Base-by-base conservation (phyloP, 2,329 filamentous ascomycete genomes). In the Phialemoniopsis sp. region DNA sequence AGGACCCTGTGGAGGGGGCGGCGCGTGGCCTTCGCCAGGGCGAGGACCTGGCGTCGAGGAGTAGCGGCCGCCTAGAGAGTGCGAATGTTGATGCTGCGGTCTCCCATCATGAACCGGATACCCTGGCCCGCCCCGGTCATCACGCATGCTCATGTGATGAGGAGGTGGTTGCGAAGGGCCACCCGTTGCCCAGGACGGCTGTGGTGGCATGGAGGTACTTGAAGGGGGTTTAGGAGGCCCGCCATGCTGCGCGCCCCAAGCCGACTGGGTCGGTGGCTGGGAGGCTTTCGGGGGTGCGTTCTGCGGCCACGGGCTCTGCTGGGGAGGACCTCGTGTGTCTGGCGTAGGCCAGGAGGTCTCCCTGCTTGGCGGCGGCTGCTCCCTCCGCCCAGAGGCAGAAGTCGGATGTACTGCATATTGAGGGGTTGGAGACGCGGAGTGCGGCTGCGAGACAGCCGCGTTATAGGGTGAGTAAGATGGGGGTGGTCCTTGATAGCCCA, bases 321-420 rank as follows among this genome's bases (percentile, higher is more conserved):
- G 54, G 32, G 54, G 56, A 16, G 54, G 55, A n/a, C 45, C 42
- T 5, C 41, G 35, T 12, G 48, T 47, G 46, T 50, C 58, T 29
- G 51, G 52, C 21, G 51, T 46, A 19, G 54, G 53, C 58, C 63
- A 67, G 36, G 57, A 58, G 5, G 51, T 43, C 30, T 69, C 67
- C 17, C 67, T 56, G 18, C 50, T 51, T 2, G 56, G 48, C 8
- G 56, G 53, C 9, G 52, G 60, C 0, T 67, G 51, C 34, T 77
- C 73, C 15, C 71, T 66, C 10, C 63, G 57, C 19, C 68, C 63
- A 12, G 68, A 52, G 13, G 61, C 54, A 16, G 66, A 50, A 10
- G 57, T 39, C n/a, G 64, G 61, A 50, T 79, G 74, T 9, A 64
- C 55, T 1, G 67, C 61, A 41, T 80, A 80, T 46, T 78, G 76